A percentile compares a stretch with the other conserved stretches of the same genome.
Conservation (phyloP, 805 yeast genomes). For the Komagataella pseudopastoris region DNA sequence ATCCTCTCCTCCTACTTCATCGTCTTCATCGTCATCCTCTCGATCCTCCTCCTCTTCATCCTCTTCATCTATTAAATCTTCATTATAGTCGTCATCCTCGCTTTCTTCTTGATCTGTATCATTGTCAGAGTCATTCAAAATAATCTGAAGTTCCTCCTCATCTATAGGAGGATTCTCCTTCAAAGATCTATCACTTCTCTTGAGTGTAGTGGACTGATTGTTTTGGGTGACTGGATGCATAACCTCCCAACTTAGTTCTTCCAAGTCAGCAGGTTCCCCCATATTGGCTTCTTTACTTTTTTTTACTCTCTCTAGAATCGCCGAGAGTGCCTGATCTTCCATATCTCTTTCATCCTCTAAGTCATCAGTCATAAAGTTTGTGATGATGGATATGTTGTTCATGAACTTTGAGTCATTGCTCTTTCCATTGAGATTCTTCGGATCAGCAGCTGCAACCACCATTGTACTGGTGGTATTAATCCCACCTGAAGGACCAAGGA, state of each 20-base stretch:
- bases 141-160: neutral
- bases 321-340: conserved; percentile 42
- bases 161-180: neutral
- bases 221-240: neutral
- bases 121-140: neutral
- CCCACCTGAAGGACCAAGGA: conserved; percentile 82
- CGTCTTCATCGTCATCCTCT: neutral
- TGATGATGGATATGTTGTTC: conserved; percentile 42
- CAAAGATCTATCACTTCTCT: neutral
- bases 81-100: neutral
- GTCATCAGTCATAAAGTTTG: conserved; percentile 56
- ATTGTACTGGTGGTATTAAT: conserved; percentile 47
- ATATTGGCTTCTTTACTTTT: neutral
- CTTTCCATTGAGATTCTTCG: conserved; percentile 10
- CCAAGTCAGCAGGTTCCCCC: neutral
- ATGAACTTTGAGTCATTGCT: conserved; percentile 13
- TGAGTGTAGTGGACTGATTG: neutral
- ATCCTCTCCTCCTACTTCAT: neutral
- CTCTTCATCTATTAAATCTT: neutral
- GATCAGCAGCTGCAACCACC: conserved; percentile 13
- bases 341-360: conserved; percentile 46
- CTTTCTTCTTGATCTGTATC: neutral
- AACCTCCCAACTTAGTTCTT: neutral
- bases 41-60: neutral
- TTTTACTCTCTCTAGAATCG: conserved; percentile 17